Evolutionary conservation across 1,284 basidiomycete genomes (phyloP), one percentile per base, ranked within the genome.

Genomic region (Neonothopanus nambi): DNA sequence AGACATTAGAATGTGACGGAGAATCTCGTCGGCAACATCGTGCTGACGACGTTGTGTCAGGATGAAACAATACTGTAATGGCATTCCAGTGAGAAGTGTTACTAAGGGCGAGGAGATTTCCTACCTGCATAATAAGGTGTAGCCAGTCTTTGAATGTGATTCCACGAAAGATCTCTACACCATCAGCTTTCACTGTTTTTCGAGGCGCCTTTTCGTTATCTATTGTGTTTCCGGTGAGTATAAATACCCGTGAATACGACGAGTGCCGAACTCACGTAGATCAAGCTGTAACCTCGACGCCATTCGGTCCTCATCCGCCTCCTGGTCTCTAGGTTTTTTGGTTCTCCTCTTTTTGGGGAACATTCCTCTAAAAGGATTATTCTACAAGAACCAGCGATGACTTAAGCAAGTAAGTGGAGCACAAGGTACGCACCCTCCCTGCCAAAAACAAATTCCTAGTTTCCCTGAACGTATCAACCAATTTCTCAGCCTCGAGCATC

Each of bases 81-180:
- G 20, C 18, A n/a, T 23, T 35, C 5, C 28, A 8, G 5, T 11
- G 4, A 17, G n/a, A 11, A 37, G n/a, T 7, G 43, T 36, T 17
- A n/a, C 20, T 7, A 18, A 21, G 36, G 38, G 26, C 47, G 21
- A 13, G 35, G n/a, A 1, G 8, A 11, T 12, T 21, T 58, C 76
- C 56, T 49, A 93, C 94, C 76, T 94, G 89, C 75, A 96, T 84
- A 61, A 95, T 87, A 18, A 98, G 66, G 3, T 78, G 75, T 46
- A 96, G 69, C 96, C 96, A 98, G 48, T 91, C 85, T 54, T 91
- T 87, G 59, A 94, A 91, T 2, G 77, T 77, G n/a, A 97, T 77
- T 0, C 91, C 89, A 5, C 95, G 85, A 68, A 96, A 98, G 1
- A 80, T 71, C 47, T 82, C 74, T 1, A 85, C 77, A 42, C 73